A percentile compares a stretch with the other conserved stretches of the same genome.
Conservation (phyloP, 2,329 filamentous ascomycete genomes). For the Venturia oleaginea region DNA sequence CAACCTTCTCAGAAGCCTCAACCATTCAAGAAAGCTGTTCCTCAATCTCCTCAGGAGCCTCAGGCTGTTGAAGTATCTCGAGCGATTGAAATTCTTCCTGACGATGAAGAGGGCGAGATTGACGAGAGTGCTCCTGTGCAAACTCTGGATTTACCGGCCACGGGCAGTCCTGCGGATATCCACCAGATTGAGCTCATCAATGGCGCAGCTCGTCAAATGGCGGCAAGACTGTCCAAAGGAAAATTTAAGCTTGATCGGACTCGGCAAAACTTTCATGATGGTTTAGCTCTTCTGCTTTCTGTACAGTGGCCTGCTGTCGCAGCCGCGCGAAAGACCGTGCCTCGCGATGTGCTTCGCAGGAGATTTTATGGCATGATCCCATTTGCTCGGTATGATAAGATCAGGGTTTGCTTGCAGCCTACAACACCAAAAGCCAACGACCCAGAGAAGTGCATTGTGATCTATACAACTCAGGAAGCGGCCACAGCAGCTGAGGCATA, state of each 20-base stretch:
- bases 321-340: not conserved
- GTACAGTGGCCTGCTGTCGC: not conserved
- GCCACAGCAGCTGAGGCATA: not conserved
- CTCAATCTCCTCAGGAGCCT: not conserved
- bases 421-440: not conserved
- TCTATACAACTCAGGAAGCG: not conserved
- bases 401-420: not conserved
- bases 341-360: not conserved
- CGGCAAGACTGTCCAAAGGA: not conserved
- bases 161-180: not conserved
- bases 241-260: not conserved
- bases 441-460: not conserved
- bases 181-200: not conserved
- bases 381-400: not conserved
- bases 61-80: not conserved
- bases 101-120: conserved; percentile 5
- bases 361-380: not conserved
- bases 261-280: not conserved
- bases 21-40: not conserved
- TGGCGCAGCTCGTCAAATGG: not conserved
- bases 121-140: not conserved
- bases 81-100: not conserved
- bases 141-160: not conserved
- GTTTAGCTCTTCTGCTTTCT: not conserved
- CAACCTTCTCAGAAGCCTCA: not conserved